Conservation (phyloP, 164 flowering plant genomes). For the Kingdonia uniflora region DNA sequence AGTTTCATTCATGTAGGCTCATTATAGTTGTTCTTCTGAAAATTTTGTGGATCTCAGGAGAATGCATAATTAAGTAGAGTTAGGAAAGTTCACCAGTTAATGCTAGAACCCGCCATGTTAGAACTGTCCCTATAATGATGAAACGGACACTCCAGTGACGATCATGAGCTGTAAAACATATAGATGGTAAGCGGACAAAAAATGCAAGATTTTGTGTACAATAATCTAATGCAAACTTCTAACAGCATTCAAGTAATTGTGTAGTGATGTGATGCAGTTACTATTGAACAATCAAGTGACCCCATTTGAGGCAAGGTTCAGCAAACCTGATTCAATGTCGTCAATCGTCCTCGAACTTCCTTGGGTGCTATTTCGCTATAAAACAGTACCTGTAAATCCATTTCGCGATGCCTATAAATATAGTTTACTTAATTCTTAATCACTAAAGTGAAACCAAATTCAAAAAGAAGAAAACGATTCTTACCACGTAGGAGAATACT, state of each 20-base stretch:
- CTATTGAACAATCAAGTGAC: neutral
- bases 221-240: no score
- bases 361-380: conserved; percentile 93
- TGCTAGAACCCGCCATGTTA: conserved; percentile 73
- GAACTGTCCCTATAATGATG: conserved; percentile 61
- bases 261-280: neutral
- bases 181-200: neutral
- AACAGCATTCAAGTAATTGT: no score
- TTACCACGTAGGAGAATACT: conserved; percentile 76
- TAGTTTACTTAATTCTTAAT: neutral
- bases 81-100: conserved; percentile 35
- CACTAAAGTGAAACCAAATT: neutral
- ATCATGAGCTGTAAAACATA: conserved; percentile 53
- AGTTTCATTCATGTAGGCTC: neutral
- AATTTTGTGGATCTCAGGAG: neutral
- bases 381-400: conserved; percentile 52
- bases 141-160: conserved; percentile 43
- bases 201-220: no score
- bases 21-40: no score
- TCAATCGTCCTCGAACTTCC: conserved; percentile 63
- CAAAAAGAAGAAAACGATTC: neutral
- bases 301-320: conserved; percentile 1
- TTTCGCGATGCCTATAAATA: neutral
- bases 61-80: neutral
- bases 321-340: conserved; percentile 67